Evolutionary conservation across 805 yeast species (phyloP), one percentile per base, ranked within the genome.

Genomic region (Starmerella potacharoeniae): DNA sequence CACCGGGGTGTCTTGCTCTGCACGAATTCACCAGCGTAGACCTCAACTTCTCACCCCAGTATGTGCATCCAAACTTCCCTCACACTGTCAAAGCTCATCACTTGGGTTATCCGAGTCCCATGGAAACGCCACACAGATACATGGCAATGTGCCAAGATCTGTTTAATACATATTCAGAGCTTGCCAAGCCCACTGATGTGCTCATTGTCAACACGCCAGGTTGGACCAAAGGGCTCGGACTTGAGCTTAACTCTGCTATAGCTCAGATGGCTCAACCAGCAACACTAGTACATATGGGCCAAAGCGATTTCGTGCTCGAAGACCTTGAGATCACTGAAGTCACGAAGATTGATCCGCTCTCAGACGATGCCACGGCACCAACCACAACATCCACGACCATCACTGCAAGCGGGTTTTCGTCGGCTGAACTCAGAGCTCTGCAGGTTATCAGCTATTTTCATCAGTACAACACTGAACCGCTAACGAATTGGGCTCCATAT

Each of bases 201-300:
- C 68, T 88, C 3, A 66, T 89, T 1, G 75, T 90, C 4, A 89
- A 89, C 63, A 79, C 90, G 0, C 91, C 96, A 0, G 96, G 96
- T 0, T 89, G 96, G 96, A 78, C 88, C 34, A 86, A 85, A 67
- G 97, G 96, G 0, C 81, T 80, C 58, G 97, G 97, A 0, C 73
- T 82, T 14, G 83, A 80, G 49, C 69, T 89, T 8, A 71, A 86
- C n/a, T 72, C 68, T 14, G 70, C 74, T 31, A 68, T 84, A 2
- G 49, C 61, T 51, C 57, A 62, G 0, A 56, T 66, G 9, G 66
- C 78, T 1, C 68, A 72, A 30, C 86, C 95, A 0, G 76, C 78
- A 57, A 65, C 29, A 2, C 36, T 86, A 29, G 66, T 85, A 0
- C 76, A 81, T 54, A 64, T 89, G 54, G 78, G 80, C 35, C 66